A percentile compares a stretch with the other conserved stretches of the same genome.
Evolutionary conservation across 2,329 filamentous ascomycete genomes (phyloP).

Genomic region (Helotiales sp.): DNA sequence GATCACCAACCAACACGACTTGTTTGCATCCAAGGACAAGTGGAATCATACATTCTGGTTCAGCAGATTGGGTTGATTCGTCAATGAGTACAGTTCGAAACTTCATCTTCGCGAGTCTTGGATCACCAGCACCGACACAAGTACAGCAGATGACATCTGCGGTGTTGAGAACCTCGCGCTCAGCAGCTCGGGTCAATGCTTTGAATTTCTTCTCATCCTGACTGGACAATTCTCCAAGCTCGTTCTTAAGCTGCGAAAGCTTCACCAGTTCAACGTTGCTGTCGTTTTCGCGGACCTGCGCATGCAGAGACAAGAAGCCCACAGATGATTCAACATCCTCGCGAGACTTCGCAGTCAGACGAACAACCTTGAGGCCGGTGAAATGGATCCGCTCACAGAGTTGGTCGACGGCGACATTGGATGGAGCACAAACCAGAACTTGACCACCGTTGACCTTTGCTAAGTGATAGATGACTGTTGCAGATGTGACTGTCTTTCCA

Average conservation of each 20-base stretch:
- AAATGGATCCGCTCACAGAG: constrained; percentile 95
- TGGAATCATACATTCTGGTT: constrained; percentile 98
- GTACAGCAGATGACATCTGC: constrained; percentile 99
- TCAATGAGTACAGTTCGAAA: constrained; percentile 98
- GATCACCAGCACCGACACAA: constrained; percentile 95
- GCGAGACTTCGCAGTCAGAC: constrained; percentile 96
- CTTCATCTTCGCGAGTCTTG: constrained; percentile 93
- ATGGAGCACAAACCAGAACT: constrained; percentile 93
- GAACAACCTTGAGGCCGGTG: constrained; percentile 93
- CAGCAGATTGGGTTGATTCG: constrained; percentile 96
- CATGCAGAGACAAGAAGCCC: constrained; percentile 89
- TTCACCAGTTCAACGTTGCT: constrained; percentile 93
- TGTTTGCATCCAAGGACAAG: constrained; percentile 97
- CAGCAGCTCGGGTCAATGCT: constrained; percentile 87
- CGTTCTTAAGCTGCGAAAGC: constrained; percentile 87
- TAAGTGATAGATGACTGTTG: constrained; percentile 97
- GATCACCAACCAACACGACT: constrained; percentile 96
- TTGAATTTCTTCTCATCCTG: constrained; percentile 99
- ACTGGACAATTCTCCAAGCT: constrained; percentile 87
- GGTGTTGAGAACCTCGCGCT: constrained; percentile 91
- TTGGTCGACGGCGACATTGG: constrained; percentile 97
- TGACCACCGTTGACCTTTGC: constrained; percentile 94
- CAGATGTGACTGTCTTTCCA: constrained; percentile 97
- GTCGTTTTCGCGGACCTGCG: constrained; percentile 97
- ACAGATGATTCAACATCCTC: constrained; percentile 99